phyloP scores from a whole-genome alignment of 306 rosid species.

The Rosa rugosa region DNA sequence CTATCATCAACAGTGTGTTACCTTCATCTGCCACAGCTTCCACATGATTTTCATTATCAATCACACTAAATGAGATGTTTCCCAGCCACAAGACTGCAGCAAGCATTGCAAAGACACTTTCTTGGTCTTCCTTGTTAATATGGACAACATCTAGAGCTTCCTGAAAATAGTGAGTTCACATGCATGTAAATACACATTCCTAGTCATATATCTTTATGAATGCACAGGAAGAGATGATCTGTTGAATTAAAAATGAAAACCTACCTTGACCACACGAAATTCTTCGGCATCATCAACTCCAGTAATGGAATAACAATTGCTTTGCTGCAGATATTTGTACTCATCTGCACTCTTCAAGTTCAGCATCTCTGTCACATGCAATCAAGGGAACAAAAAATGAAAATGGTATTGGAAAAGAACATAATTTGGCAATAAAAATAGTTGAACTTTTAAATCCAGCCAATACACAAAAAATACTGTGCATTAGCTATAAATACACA shows the following conservation, averaged over 20 bases:
- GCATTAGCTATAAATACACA: background rate
- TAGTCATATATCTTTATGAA: background rate
- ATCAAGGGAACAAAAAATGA: slow-evolving; percentile 22
- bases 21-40: slow-evolving; percentile 85
- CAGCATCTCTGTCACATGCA: slow-evolving; percentile 62
- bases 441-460: background rate
- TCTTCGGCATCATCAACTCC: slow-evolving; percentile 89
- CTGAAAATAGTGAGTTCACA: slow-evolving; percentile 46
- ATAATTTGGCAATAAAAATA: background rate
- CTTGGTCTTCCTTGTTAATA: slow-evolving; percentile 79
- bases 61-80: slow-evolving; percentile 71
- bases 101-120: slow-evolving; percentile 95
- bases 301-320: slow-evolving; percentile 71
- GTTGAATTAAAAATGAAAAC: slow-evolving; percentile 11
- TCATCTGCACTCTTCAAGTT: slow-evolving; percentile 68
- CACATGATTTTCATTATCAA: slow-evolving; percentile 94
- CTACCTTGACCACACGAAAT: slow-evolving; percentile 75
- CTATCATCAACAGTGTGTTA: slow-evolving; percentile 32
- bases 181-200: slow-evolving; percentile 28
- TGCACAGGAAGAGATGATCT: background rate
- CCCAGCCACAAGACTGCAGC: slow-evolving; percentile 99
- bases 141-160: slow-evolving; percentile 97
- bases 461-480: background rate
- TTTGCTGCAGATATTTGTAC: slow-evolving; percentile 85
- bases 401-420: background rate